Evolutionary conservation across 2,329 filamentous ascomycete species (phyloP).

Genomic region (Pseudogymnoascus sp.): DNA sequence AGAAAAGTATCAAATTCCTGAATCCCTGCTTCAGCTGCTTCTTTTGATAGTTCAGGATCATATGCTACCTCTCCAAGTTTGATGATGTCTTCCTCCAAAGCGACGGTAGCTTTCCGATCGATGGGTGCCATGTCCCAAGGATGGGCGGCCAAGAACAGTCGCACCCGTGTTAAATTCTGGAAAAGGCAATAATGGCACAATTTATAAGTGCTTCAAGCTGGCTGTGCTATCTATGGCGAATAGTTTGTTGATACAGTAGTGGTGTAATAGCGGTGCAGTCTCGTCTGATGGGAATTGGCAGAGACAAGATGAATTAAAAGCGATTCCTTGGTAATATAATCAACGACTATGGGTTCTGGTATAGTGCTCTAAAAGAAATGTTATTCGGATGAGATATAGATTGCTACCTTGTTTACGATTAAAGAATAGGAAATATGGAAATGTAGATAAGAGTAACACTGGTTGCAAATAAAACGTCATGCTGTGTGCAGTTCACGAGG

Average conservation of each 20-base stretch:
- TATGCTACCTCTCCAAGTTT: slow-evolving; percentile 1
- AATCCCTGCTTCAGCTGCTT: not conserved
- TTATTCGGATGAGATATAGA: not conserved
- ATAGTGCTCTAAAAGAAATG: not conserved
- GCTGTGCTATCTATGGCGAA: not conserved
- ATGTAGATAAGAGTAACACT: not conserved
- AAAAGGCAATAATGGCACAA: not conserved
- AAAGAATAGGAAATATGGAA: slow-evolving; percentile 1
- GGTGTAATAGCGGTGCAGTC: not conserved
- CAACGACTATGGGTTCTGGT: not conserved
- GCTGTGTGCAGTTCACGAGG: not conserved
- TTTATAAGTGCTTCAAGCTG: too few species aligned
- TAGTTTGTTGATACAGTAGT: not conserved
- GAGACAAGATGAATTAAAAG: not conserved
- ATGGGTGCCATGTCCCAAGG: slow-evolving; percentile 2
- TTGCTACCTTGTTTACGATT: not conserved
- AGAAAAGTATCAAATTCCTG: not conserved
- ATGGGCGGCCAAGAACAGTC: not conserved
- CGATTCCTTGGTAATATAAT: slow-evolving; percentile 1
- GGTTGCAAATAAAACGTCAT: not conserved
- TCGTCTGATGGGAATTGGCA: not conserved
- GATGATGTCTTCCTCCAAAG: slow-evolving; percentile 7
- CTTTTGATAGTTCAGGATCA: not conserved
- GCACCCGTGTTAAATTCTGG: not conserved
- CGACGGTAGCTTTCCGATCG: not conserved